phyloP scores from a whole-genome alignment of 495 filamentous ascomycete genomes.

The Aspergillus funiculosus region DNA sequence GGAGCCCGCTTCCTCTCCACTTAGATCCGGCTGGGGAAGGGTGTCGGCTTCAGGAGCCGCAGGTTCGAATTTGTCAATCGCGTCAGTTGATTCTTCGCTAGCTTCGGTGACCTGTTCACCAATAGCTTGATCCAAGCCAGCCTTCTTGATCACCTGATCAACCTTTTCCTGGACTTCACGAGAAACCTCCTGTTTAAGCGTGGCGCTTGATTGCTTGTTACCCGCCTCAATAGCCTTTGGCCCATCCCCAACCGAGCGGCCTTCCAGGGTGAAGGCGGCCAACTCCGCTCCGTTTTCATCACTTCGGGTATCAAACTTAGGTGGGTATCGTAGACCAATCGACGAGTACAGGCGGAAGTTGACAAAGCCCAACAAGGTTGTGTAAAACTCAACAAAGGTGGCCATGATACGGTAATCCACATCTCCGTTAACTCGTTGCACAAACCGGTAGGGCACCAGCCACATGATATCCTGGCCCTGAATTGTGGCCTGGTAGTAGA shows the following conservation, averaged over 20 bases:
- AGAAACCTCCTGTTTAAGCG: conserved; percentile 42
- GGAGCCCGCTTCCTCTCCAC: conserved; percentile 46
- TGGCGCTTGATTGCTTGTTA: conserved; percentile 39
- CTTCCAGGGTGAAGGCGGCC: conserved; percentile 83
- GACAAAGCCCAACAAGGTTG: conserved; percentile 88
- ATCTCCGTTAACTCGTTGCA: conserved; percentile 84
- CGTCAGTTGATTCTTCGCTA: conserved; percentile 52
- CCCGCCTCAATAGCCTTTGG: conserved; percentile 50
- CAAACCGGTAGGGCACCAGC: conserved; percentile 96
- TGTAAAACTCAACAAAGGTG: conserved; percentile 98
- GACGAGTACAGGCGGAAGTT: conserved; percentile 91
- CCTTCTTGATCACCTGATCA: conserved; percentile 47
- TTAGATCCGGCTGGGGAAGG: conserved; percentile 72
- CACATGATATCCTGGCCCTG: conserved; percentile 97
- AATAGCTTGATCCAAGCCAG: conserved; percentile 35
- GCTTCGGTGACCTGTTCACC: conserved; percentile 38
- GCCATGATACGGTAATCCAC: conserved; percentile 98
- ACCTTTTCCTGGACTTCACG: conserved; percentile 50
- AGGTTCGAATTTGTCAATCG: conserved; percentile 85
- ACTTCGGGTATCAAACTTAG: conserved; percentile 80
- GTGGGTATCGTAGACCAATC: conserved; percentile 86
- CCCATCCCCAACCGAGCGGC: conserved; percentile 52
- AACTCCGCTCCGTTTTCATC: conserved; percentile 88
- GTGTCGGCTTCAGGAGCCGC: conserved; percentile 73
- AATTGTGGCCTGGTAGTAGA: conserved; percentile 98